A percentile compares a stretch with the other conserved stretches of the same genome.
phyloP scores from a whole-genome alignment of 176 grass and related monocot genomes.

The Oryza glaberrima region DNA sequence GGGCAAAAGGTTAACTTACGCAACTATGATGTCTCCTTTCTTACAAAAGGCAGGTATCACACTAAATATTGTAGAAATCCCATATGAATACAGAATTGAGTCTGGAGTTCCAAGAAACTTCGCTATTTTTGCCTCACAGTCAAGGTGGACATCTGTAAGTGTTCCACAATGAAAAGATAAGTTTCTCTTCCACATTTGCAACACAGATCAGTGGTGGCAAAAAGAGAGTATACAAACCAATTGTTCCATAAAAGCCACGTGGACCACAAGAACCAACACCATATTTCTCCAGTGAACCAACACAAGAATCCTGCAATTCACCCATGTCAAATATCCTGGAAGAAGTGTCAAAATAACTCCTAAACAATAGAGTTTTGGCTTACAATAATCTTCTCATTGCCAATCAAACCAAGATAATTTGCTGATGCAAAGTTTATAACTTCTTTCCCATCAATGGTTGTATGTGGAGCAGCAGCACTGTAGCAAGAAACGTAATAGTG shows the following conservation, averaged over 20 bases:
- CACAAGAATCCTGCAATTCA: slow-evolving; percentile 71
- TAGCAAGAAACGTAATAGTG: slow-evolving; percentile 31
- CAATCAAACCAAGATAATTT: slow-evolving; percentile 94
- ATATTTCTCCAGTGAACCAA: slow-evolving; percentile 94
- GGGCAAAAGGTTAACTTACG: slow-evolving; percentile 62
- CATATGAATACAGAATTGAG: slow-evolving; percentile 94
- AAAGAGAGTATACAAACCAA: slow-evolving; percentile 60
- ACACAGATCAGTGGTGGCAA: slow-evolving; percentile 7
- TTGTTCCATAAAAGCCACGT: slow-evolving; percentile 94
- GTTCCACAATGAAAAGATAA: slow-evolving; percentile 39
- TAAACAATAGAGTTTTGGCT: slow-evolving; percentile 46
- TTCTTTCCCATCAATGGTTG: slow-evolving; percentile 85
- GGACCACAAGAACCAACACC: slow-evolving; percentile 97
- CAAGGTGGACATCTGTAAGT: slow-evolving; percentile 91
- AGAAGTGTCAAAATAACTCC: slow-evolving; percentile 8
- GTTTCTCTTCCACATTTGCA: slow-evolving; percentile 40
- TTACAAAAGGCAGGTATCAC: slow-evolving; percentile 97
- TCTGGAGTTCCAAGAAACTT: slow-evolving; percentile 87
- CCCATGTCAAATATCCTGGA: slow-evolving; percentile 31
- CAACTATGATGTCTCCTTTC: slow-evolving; percentile 94
- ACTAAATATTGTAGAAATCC: slow-evolving; percentile 96
- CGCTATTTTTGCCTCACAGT: slow-evolving; percentile 89
- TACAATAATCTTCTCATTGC: slow-evolving; percentile 89
- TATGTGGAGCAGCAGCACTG: slow-evolving; percentile 85
- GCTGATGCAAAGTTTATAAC: slow-evolving; percentile 94